Evolutionary conservation across 495 filamentous ascomycete genomes (phyloP).

Genomic region (Oidiodendron maius): DNA sequence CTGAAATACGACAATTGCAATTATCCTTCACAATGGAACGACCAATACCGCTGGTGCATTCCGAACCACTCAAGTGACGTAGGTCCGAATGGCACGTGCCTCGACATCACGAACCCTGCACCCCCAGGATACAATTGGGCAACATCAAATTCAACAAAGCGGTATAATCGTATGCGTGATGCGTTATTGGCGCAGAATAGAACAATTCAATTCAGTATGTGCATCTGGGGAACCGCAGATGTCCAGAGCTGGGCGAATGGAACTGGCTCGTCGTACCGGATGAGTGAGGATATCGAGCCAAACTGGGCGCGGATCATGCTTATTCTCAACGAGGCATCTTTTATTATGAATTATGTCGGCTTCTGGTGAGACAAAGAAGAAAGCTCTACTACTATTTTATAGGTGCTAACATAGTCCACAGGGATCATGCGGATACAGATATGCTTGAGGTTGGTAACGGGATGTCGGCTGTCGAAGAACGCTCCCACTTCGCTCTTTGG

Average conservation of each 20-base stretch:
- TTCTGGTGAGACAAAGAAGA: constrained; percentile 53
- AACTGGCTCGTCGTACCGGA: constrained; percentile 25
- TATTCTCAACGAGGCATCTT: constrained; percentile 45
- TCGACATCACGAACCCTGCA: background rate
- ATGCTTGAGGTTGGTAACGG: constrained; percentile 43
- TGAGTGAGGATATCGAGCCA: constrained; percentile 28
- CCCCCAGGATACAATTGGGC: constrained; percentile 12
- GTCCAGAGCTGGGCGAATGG: constrained; percentile 23
- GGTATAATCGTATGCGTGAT: constrained; percentile 27
- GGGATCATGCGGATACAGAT: constrained; percentile 52
- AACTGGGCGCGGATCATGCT: constrained; percentile 3
- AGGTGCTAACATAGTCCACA: no score
- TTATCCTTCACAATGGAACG: no score
- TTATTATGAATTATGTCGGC: constrained; percentile 38
- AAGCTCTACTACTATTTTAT: no score
- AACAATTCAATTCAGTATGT: constrained; percentile 31
- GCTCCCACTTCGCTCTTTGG: constrained; percentile 49
- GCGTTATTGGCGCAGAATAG: constrained; percentile 26
- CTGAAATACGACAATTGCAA: constrained; percentile 51
- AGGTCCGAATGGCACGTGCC: constrained; percentile 13
- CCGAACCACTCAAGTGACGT: background rate
- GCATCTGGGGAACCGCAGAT: constrained; percentile 28
- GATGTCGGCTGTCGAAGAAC: constrained; percentile 28
- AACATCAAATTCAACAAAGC: constrained; percentile 11
- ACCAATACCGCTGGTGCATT: no score